Conservation (phyloP, 306 rosid species). For the Medicago lupulina region DNA sequence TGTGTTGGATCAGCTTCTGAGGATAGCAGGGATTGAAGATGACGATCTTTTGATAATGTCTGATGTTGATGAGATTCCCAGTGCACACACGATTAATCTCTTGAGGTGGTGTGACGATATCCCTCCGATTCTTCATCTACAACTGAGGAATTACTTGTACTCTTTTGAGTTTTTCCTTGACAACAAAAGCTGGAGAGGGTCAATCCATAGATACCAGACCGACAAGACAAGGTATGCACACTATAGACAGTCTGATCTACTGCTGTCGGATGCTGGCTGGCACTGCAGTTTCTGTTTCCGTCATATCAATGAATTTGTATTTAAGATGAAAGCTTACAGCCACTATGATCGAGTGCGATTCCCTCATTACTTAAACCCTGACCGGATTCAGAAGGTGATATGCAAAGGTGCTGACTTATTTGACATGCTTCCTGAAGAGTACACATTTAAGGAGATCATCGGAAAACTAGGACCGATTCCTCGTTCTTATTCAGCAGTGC, state of each 20-base stretch:
- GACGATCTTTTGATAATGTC: slow-evolving; percentile 92
- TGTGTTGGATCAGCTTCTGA: slow-evolving; percentile 77
- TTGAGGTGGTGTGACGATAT: slow-evolving; percentile 86
- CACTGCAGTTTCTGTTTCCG: slow-evolving; percentile 97
- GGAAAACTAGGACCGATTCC: slow-evolving; percentile 94
- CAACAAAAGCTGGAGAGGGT: slow-evolving; percentile 87
- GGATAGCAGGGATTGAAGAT: slow-evolving; percentile 83
- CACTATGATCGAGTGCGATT: slow-evolving; percentile 80
- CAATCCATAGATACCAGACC: slow-evolving; percentile 66
- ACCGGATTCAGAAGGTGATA: slow-evolving; percentile 77
- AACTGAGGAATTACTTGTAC: slow-evolving; percentile 76
- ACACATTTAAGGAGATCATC: slow-evolving; percentile 82
- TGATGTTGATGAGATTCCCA: slow-evolving; percentile 95
- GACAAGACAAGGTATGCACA: slow-evolving; percentile 83
- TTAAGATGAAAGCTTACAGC: slow-evolving; percentile 95
- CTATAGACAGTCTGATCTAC: slow-evolving; percentile 63
- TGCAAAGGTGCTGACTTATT: slow-evolving; percentile 82
- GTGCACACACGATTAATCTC: slow-evolving; percentile 86
- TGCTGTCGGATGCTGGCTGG: slow-evolving; percentile 86
- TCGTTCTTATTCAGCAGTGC: slow-evolving; percentile 84
- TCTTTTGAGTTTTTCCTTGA: slow-evolving; percentile 79
- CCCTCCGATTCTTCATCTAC: slow-evolving; percentile 79
- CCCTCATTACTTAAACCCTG: slow-evolving; percentile 68
- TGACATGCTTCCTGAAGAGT: slow-evolving; percentile 95
- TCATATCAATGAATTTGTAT: slow-evolving; percentile 68